Percentiles rank a stretch among this genome's conserved stretches.
Conservation (phyloP, 1,139 yeast species). For the Nadsonia starkeyi-henricii region DNA sequence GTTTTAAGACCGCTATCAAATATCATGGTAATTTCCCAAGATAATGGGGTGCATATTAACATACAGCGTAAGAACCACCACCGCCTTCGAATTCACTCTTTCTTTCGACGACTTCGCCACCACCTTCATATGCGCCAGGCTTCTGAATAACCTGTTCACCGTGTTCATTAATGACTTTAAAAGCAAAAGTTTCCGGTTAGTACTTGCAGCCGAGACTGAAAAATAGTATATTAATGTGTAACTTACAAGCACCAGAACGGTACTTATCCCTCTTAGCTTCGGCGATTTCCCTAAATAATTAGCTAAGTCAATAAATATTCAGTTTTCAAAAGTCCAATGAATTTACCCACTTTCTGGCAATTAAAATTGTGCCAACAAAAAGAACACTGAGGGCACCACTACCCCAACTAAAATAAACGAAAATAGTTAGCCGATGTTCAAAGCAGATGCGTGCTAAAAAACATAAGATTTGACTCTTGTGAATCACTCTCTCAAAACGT, state of each 20-base stretch:
- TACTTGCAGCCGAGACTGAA: not conserved
- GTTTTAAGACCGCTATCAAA: no score
- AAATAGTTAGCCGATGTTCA: not conserved
- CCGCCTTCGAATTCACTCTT: constrained; percentile 27
- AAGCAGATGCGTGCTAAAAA: no score
- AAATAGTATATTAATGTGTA: not conserved
- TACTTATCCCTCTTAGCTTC: not conserved
- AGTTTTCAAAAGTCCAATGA: no score
- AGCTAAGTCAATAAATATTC: not conserved
- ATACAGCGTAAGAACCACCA: constrained; percentile 22
- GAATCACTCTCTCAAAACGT: no score
- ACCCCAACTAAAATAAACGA: not conserved
- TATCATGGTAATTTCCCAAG: no score
- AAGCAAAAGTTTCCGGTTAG: constrained; percentile 12
- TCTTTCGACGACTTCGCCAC: constrained; percentile 17
- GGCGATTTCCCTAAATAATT: not conserved
- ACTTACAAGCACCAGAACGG: not conserved
- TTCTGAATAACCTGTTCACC: constrained; percentile 14
- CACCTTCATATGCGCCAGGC: constrained; percentile 26
- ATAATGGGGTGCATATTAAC: constrained; percentile 3
- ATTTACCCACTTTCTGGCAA: not conserved
- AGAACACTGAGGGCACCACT: not conserved
- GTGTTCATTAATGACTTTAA: constrained; percentile 14
- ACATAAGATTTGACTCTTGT: no score
- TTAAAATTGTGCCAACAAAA: not conserved